Evolutionary conservation across 805 yeast genomes (phyloP).

Genomic region (Zygoascus tannicola): DNA sequence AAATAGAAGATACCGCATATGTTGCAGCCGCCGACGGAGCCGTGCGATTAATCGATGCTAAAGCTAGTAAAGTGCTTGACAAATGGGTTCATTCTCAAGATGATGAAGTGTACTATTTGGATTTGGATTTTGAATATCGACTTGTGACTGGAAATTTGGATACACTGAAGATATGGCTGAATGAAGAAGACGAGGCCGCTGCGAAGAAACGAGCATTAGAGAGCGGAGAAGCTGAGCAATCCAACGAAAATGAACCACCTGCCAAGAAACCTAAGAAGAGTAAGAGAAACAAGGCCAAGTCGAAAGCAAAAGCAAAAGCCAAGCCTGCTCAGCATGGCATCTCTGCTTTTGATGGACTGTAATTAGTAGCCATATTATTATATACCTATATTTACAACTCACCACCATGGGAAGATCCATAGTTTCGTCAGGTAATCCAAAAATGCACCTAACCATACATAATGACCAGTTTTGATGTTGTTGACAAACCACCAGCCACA

Average conservation of each 20-base stretch:
- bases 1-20: constrained; percentile 17
- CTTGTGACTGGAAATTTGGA: constrained; percentile 81
- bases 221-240: background rate
- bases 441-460: constrained; percentile 28
- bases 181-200: constrained; percentile 8
- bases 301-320: constrained; percentile 1
- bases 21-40: constrained; percentile 31
- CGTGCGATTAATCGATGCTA: constrained; percentile 57
- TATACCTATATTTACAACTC: no score
- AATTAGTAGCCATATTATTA: no score
- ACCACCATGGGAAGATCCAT: background rate
- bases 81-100: constrained; percentile 18
- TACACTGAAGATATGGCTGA: constrained; percentile 64
- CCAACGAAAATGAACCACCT: constrained; percentile 7
- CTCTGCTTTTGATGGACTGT: constrained; percentile 16
- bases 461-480: constrained; percentile 56
- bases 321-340: constrained; percentile 14
- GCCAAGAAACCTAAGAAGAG: constrained; percentile 11
- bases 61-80: constrained; percentile 41
- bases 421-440: constrained; percentile 30
- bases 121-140: constrained; percentile 72
- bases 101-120: constrained; percentile 64
- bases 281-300: constrained; percentile 12
- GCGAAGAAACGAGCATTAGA: constrained; percentile 9
- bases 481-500: constrained; percentile 78